Evolutionary conservation across 1,284 basidiomycete genomes (phyloP).

Genomic region (Trametes versicolor): DNA sequence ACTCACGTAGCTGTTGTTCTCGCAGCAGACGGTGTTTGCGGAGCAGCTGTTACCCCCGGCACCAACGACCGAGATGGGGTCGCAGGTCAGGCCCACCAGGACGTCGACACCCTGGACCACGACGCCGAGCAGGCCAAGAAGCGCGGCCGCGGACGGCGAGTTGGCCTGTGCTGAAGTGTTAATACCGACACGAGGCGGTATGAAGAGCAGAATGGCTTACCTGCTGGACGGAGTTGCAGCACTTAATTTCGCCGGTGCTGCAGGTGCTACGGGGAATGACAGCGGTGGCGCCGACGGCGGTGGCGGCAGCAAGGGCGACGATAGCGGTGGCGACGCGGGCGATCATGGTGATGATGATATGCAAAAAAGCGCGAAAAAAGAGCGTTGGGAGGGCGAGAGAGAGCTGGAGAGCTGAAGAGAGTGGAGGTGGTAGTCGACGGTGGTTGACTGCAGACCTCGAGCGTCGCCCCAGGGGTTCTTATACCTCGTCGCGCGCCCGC

Average conservation of each 20-base stretch:
- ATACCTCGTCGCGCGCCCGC: neutral
- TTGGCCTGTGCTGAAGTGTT: neutral
- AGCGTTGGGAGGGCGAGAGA: neutral
- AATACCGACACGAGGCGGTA: neutral
- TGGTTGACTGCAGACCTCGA: slow-evolving; percentile 15
- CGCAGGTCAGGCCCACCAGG: slow-evolving; percentile 30
- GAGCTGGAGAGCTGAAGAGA: neutral
- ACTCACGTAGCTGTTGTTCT: slow-evolving; percentile 31
- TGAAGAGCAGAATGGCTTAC: neutral
- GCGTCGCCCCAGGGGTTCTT: slow-evolving; percentile 5
- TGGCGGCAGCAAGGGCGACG: slow-evolving; percentile 20
- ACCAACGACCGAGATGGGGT: slow-evolving; percentile 28
- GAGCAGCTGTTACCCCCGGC: slow-evolving; percentile 4
- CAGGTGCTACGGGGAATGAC: slow-evolving; percentile 21
- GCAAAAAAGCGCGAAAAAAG: slow-evolving; percentile 16
- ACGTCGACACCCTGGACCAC: slow-evolving; percentile 13
- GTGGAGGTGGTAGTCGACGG: slow-evolving; percentile 7
- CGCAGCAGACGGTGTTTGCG: slow-evolving; percentile 30
- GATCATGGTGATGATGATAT: slow-evolving; percentile 17
- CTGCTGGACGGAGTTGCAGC: slow-evolving; percentile 21
- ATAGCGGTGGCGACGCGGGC: slow-evolving; percentile 22
- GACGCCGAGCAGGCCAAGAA: slow-evolving; percentile 28
- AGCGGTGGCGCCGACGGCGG: slow-evolving; percentile 20
- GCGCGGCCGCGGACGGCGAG: neutral
- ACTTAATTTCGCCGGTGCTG: slow-evolving; percentile 29